Evolutionary conservation across 2,329 filamentous ascomycete species (phyloP).

Genomic region (Botrytis sinoallii): DNA sequence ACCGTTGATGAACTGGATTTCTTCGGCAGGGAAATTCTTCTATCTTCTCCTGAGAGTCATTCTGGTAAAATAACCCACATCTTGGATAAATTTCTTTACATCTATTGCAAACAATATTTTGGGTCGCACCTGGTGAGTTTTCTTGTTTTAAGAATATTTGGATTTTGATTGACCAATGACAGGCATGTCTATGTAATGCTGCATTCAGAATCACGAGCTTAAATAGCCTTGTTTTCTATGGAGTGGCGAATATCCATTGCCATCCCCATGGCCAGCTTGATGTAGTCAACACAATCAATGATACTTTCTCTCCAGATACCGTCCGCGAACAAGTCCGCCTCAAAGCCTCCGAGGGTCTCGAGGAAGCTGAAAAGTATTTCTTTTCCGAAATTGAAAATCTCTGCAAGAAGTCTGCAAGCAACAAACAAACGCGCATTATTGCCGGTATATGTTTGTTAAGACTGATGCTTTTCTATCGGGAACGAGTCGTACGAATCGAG

Average conservation of each 20-base stretch:
- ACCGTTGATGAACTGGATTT: conserved; percentile 21
- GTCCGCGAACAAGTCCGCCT: conserved; percentile 28
- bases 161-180: background rate
- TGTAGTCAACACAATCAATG: conserved; percentile 6
- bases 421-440: conserved; percentile 25
- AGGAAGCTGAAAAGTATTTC: conserved; percentile 21
- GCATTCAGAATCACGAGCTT: conserved; percentile 24
- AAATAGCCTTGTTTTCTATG: conserved; percentile 26
- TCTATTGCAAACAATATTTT: conserved; percentile 17
- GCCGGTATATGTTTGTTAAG: conserved; percentile 26
- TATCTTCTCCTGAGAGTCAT: conserved; percentile 22
- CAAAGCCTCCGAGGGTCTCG: conserved; percentile 24
- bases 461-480: conserved; percentile 25
- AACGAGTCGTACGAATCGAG: conserved; percentile 23
- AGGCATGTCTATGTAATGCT: conserved; percentile 20
- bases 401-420: conserved; percentile 16
- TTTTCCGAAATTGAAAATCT: conserved; percentile 26
- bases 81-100: conserved; percentile 23
- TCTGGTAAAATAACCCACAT: conserved; percentile 23
- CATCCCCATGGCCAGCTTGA: conserved; percentile 10
- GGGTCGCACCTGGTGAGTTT: conserved; percentile 18
- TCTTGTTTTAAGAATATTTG: no score
- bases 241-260: conserved; percentile 23
- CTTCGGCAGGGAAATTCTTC: conserved; percentile 23
- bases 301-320: conserved; percentile 25